Evolutionary conservation across 805 yeast genomes (phyloP), one percentile per base, ranked within the genome.

Genomic region (Candida corydali): DNA sequence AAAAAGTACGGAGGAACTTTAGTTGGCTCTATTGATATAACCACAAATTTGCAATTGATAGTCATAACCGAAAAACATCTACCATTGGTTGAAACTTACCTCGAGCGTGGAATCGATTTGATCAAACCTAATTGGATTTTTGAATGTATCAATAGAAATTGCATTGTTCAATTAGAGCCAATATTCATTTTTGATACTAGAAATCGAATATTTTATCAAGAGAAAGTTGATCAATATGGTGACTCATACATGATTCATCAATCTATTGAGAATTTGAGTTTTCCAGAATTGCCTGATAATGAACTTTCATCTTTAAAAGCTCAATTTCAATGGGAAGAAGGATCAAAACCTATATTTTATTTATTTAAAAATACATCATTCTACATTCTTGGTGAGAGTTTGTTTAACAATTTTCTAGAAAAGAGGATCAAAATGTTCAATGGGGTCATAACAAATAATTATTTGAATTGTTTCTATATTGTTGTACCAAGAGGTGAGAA

Each of bases 71-170:
- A 39, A 25, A 43, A 40, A 17, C 17, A 32, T 17, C 17, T 40
- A 3, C 70, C 70, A 4, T 44, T 52, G 5, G 43, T 59, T 12
- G 38, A 50, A 28, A 36, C 43, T 4, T 61, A 58, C 44, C 37
- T 51, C 8, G 36, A 46, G 2, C 50, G 53, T 12, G 83, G 83
- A 0, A 75, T 70, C 46, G 85, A 81, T 48, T 64, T 91, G 0
- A 51, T 87, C 6, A 69, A 59, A 35, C 87, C 94, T 1, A 54
- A 60, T 20, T 91, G 96, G 95, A 53, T 86, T 5, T 63, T 77
- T 30, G 89, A 85, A 45, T 78, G 93, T 46, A 59, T 85, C 2
- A 49, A 54, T 12, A 52, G 62, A 10, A 48, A 54, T 1, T 35
- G 47, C 2, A 31, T 78, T 2, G 55, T 86, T 0, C 70, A 69